Percentiles rank a stretch among this genome's conserved stretches.
phyloP scores from a whole-genome alignment of 345 rosid genomes.

The Sisymbrium altissimum region DNA sequence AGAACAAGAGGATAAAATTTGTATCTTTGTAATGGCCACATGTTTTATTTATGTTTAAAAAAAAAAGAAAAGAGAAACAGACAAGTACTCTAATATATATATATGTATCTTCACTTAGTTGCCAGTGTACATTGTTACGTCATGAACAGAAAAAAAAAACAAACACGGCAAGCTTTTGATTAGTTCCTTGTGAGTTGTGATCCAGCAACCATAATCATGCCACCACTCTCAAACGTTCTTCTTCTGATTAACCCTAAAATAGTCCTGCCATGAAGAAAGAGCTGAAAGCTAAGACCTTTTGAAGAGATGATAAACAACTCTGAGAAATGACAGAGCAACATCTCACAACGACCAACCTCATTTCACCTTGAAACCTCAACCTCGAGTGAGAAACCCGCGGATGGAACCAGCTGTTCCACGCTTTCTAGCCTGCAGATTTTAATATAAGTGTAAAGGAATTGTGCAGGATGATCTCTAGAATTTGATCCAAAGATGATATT shows the following conservation, averaged over 20 bases:
- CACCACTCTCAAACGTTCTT: slow-evolving; percentile 2
- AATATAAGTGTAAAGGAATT: slow-evolving; percentile 4
- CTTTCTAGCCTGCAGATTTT: slow-evolving; percentile 55
- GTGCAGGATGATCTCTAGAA: neutral
- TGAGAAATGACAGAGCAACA: slow-evolving; percentile 5
- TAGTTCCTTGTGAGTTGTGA: neutral
- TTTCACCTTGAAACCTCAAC: slow-evolving; percentile 34
- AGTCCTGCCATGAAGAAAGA: neutral
- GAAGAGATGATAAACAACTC: neutral
- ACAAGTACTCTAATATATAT: too few relatives aligned
- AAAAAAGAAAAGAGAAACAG: too few relatives aligned
- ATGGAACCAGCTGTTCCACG: slow-evolving; percentile 57
- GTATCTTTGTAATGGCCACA: slow-evolving; percentile 29
- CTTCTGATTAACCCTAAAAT: slow-evolving; percentile 1
- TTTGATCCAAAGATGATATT: neutral
- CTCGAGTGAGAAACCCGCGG: slow-evolving; percentile 44
- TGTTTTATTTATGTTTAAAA: slow-evolving; percentile 8
- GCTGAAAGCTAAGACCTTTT: slow-evolving; percentile 2
- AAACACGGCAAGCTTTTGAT: neutral
- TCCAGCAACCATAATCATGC: neutral
- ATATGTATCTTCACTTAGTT: neutral
- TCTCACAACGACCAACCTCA: neutral
- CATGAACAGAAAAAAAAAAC: neutral
- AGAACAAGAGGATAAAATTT: slow-evolving; percentile 17
- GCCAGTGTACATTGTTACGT: neutral